Base-by-base conservation (phyloP, 2,329 filamentous ascomycete genomes). In the Pyrenochaeta sp. region DNA sequence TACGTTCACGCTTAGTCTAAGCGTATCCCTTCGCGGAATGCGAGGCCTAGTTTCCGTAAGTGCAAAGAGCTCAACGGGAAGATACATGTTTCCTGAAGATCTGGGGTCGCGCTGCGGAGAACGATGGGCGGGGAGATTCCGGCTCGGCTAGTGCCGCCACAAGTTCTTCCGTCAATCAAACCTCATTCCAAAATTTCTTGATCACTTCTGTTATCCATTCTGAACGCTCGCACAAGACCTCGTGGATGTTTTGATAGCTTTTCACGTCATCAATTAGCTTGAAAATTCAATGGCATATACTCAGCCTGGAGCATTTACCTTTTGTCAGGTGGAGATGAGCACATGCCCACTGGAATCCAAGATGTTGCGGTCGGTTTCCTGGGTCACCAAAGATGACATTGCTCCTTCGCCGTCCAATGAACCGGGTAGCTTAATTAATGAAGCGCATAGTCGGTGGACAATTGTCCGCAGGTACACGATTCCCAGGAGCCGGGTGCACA, bases 121-220 rank as follows among this genome's bases (percentile, higher is more conserved):
- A 50, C 52, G 52, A 50, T 60, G 44, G 46, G 52, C 51, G 58
- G 63, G 54, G 58, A 47, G 50, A 22, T 30, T 15, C 54, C 30
- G 53, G 34, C 39, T 51, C 36, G 59, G 54, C 48, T 69, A 66
- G 62, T 52, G 61, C 62, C 62, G 64, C 62, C 56, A 63, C 61
- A 49, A 64, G 55, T 66, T 71, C 66, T 71, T 70, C 68, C 68
- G 58, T 65, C 68, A 71, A 71, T 71, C 58, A 67, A 37, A 30
- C 10, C 8, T 25, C 39, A 25, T 15, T 27, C 9, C 13, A 15
- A 15, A 15, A 42, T 19, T 13, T 15, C 44, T 27, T 15, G 19
- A 27, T 44, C 42, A 27, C 4, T 22, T 28, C 28, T 6, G 8
- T 6, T 28, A 1, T 19, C 12, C 25, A n/a, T 27, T 8, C 10